These are phyloP conservation scores for Penicillium sp. DNA, from an alignment of 2,329 filamentous ascomycete genomes.

Conservation along the genomic window DNA sequence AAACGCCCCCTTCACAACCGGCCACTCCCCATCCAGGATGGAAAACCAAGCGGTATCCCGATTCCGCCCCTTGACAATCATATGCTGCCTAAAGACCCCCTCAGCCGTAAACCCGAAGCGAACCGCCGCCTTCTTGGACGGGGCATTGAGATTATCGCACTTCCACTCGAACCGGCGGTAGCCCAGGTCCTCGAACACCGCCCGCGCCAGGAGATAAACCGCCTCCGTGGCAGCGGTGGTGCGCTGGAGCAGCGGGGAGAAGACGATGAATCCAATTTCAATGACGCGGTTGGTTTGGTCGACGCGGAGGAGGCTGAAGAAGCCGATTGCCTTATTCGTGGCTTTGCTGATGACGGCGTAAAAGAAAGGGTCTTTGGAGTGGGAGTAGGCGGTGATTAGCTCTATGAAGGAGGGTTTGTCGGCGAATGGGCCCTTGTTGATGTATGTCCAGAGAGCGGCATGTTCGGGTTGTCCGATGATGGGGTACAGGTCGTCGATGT, in stretches of 20 bases:
- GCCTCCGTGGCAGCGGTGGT: constrained; percentile 60
- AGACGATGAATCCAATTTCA: constrained; percentile 60
- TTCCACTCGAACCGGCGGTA: constrained; percentile 66
- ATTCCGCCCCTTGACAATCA: constrained; percentile 58
- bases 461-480: constrained; percentile 21
- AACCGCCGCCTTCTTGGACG: constrained; percentile 56
- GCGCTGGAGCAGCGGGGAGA: constrained; percentile 52
- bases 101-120: constrained; percentile 61
- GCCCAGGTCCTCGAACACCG: constrained; percentile 55
- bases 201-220: constrained; percentile 55
- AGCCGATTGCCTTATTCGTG: constrained; percentile 14
- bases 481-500: constrained; percentile 26
- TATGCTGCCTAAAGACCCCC: constrained; percentile 62
- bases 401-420: constrained; percentile 31
- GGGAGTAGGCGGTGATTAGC: constrained; percentile 22
- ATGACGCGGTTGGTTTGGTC: constrained; percentile 51
- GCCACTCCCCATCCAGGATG: constrained; percentile 20
- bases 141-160: constrained; percentile 57
- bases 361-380: constrained; percentile 38
- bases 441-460: constrained; percentile 39
- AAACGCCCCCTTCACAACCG: constrained; percentile 12
- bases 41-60: constrained; percentile 52
- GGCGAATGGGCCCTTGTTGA: constrained; percentile 34
- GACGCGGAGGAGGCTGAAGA: constrained; percentile 46
- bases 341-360: constrained; percentile 44